Conservation (phyloP, 2,329 filamentous ascomycete species). For the Neopestalotiopsis sp. region DNA sequence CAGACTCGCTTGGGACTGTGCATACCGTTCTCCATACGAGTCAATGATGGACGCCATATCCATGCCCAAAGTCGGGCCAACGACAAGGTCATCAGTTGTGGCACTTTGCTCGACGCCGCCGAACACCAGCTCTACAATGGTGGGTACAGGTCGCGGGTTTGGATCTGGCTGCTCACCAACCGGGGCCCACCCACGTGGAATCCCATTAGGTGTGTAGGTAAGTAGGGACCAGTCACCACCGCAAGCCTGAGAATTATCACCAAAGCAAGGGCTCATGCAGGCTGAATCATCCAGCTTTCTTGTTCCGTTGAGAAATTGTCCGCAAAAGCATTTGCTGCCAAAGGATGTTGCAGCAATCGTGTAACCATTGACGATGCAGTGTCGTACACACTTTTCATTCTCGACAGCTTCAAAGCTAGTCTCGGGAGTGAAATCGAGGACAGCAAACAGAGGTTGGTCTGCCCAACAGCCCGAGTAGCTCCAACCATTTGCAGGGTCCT, state of each 20-base stretch:
- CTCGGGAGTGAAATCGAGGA: slow-evolving; percentile 25
- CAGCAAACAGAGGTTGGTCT: slow-evolving; percentile 29
- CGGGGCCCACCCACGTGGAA: slow-evolving; percentile 38
- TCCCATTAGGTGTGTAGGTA: slow-evolving; percentile 46
- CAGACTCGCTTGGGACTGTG: slow-evolving; percentile 29
- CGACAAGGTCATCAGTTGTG: slow-evolving; percentile 27
- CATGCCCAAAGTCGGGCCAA: slow-evolving; percentile 29
- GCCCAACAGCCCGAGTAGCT: slow-evolving; percentile 37
- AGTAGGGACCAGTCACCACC: slow-evolving; percentile 53
- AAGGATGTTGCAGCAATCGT: slow-evolving; percentile 55
- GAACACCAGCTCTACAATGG: slow-evolving; percentile 27
- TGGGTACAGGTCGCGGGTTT: slow-evolving; percentile 29
- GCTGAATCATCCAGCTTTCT: slow-evolving; percentile 46
- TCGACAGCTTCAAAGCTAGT: slow-evolving; percentile 26
- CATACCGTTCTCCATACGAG: slow-evolving; percentile 27
- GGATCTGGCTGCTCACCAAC: slow-evolving; percentile 31
- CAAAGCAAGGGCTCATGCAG: slow-evolving; percentile 56
- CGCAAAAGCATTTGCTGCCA: slow-evolving; percentile 54
- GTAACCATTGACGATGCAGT: slow-evolving; percentile 51
- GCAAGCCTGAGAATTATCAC: slow-evolving; percentile 52
- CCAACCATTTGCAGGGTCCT: slow-evolving; percentile 30
- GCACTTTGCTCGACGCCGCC: slow-evolving; percentile 32
- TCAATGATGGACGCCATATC: slow-evolving; percentile 26
- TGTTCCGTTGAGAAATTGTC: slow-evolving; percentile 43
- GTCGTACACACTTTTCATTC: slow-evolving; percentile 46